Evolutionary conservation across 2,329 filamentous ascomycete genomes (phyloP).

Genomic region (Trichoderma breve): DNA sequence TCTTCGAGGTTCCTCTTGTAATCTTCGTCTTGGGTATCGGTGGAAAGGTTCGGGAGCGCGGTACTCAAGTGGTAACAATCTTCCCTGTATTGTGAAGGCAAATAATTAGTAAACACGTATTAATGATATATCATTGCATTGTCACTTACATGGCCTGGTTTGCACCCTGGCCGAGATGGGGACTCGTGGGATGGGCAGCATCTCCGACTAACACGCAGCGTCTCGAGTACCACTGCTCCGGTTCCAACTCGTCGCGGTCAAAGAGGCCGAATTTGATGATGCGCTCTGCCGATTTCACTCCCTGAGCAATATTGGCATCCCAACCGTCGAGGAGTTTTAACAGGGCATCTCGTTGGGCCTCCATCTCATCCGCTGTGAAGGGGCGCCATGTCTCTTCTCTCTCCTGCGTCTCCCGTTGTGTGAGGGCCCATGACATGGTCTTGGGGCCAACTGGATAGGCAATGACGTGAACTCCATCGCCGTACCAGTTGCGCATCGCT

Average conservation of each 20-base stretch:
- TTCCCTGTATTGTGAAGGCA: constrained; percentile 5
- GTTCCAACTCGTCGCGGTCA: constrained; percentile 27
- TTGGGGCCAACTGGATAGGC: constrained; percentile 25
- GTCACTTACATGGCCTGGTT: constrained; percentile 25
- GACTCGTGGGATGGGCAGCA: constrained; percentile 29
- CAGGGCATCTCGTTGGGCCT: constrained; percentile 21
- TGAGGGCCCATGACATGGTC: constrained; percentile 28
- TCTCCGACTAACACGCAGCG: constrained; percentile 27
- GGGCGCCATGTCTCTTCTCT: constrained; percentile 28
- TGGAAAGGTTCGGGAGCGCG: constrained; percentile 10
- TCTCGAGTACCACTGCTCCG: constrained; percentile 26
- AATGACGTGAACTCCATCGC: constrained; percentile 27
- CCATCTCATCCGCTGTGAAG: constrained; percentile 23
- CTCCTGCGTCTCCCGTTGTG: constrained; percentile 24
- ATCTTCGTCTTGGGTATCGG: constrained; percentile 1
- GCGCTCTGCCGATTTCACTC: constrained; percentile 26
- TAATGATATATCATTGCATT: not conserved
- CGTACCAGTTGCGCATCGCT: constrained; percentile 29
- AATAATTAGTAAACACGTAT: not conserved
- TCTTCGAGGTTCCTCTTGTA: not conserved
- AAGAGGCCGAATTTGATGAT: constrained; percentile 30
- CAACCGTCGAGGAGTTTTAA: constrained; percentile 22
- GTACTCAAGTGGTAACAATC: constrained; percentile 22
- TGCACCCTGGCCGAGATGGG: constrained; percentile 29
- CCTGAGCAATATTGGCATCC: constrained; percentile 22